Evolutionary conservation across 2,329 filamentous ascomycete genomes (phyloP).

Genomic region (Aspergillus sclerotialis): DNA sequence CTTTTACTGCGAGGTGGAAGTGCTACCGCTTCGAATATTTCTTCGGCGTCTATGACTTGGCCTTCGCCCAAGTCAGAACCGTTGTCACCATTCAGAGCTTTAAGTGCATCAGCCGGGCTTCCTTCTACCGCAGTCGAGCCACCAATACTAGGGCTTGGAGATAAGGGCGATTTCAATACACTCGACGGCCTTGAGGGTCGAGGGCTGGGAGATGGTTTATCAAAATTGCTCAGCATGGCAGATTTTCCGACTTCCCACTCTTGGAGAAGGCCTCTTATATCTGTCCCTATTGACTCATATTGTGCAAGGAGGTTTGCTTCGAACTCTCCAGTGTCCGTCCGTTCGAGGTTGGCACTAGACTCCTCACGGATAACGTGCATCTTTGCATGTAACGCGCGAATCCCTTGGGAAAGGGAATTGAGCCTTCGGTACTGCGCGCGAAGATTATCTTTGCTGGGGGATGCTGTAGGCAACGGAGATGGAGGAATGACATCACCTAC

Average conservation of each 20-base stretch:
- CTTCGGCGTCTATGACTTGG: constrained; percentile 50
- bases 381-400: constrained; percentile 88
- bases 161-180: constrained; percentile 36
- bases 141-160: constrained; percentile 40
- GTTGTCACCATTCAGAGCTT: constrained; percentile 67
- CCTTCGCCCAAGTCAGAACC: constrained; percentile 22
- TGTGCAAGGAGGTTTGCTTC: constrained; percentile 74
- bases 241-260: constrained; percentile 85
- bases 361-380: constrained; percentile 87
- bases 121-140: constrained; percentile 47
- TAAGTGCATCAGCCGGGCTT: constrained; percentile 62
- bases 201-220: constrained; percentile 64
- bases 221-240: constrained; percentile 73
- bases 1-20: constrained; percentile 60
- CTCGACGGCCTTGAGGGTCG: constrained; percentile 48
- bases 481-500: constrained; percentile 39
- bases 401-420: constrained; percentile 79
- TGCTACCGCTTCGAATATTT: constrained; percentile 88
- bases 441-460: constrained; percentile 74
- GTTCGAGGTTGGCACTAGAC: constrained; percentile 70
- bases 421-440: constrained; percentile 83
- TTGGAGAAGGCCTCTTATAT: constrained; percentile 70
- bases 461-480: constrained; percentile 56
- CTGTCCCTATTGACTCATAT: constrained; percentile 88
- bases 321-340: constrained; percentile 62